Base-by-base conservation (phyloP, 2,329 filamentous ascomycete species). In the Coccinonectria pachysandricola region DNA sequence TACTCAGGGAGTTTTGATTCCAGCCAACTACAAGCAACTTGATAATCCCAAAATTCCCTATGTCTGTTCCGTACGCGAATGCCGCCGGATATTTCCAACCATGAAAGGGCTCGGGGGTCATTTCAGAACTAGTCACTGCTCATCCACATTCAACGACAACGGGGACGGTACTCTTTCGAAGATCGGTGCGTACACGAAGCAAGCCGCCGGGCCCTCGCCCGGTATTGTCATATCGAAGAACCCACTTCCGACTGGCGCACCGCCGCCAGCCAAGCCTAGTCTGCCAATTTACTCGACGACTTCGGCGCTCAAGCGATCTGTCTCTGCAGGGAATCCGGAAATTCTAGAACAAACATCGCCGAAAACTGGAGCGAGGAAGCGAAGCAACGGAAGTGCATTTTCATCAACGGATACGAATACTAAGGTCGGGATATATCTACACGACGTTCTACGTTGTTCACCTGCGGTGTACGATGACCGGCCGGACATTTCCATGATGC, bases 41-140 rank as follows among this genome's bases (percentile, higher is more conserved):
- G 23, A 35, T 6, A 30, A 50, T 21, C 35, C 37, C 1, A 13
- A 31, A 0, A 29, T 25, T 18, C 50, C 41, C 0, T 59, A 39
- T 26, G 35, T 57, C 10, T 62, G 59, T 19, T 54, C 59, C 5
- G 45, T 61, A 4, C 49, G 57, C 3, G 37, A 50, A 18, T 62
- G 57, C 15, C 52, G 50, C 6, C 36, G 30, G 2, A 19, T 52
- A 4, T 50, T 57, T 12, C 15, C 24, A 4, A 32, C 9, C 2
- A 25, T 53, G 3, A 32, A 23, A 2, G 24, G 40, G 3, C 33
- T 54, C 4, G 38, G 37, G 4, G 40, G 41, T 1, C 50, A 53
- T 23, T 51, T 49, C 23, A 22, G 27, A 13, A 44, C 39, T 7
- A 35, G 27, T 0, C 50, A 54, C 15, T 39, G 29, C 14, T 29